These are phyloP conservation scores for Trichoderma asperelloides DNA, from an alignment of 495 filamentous ascomycete genomes.

Conservation along the genomic window DNA sequence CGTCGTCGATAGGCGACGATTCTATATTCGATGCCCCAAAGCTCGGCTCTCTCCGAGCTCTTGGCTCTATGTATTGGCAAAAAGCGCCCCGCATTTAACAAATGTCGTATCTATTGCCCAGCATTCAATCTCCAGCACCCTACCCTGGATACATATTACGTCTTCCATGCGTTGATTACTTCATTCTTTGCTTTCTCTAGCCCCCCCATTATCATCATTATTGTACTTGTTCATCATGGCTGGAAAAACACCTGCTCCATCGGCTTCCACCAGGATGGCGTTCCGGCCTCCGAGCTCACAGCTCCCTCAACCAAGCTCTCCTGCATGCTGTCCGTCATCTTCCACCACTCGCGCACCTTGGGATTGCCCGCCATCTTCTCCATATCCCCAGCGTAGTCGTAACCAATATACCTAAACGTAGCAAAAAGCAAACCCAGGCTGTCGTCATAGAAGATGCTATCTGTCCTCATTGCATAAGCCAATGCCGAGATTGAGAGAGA, in stretches of 20 bases:
- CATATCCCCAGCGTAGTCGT: constrained; percentile 64
- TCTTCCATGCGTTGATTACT: background rate
- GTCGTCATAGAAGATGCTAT: constrained; percentile 64
- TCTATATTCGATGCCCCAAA: no score
- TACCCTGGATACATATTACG: no score
- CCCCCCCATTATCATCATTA: constrained; percentile 21
- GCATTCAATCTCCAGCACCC: no score
- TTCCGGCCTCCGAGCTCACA: constrained; percentile 49
- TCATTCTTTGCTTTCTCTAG: constrained; percentile 8
- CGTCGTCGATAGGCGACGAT: no score
- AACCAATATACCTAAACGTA: constrained; percentile 64
- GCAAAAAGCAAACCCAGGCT: constrained; percentile 56
- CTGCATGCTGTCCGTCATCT: constrained; percentile 67
- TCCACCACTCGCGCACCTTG: constrained; percentile 70
- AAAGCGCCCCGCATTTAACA: no score
- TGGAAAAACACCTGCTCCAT: constrained; percentile 65
- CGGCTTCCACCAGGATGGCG: constrained; percentile 61
- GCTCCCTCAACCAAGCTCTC: constrained; percentile 53
- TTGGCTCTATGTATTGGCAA: no score
- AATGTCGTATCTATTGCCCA: no score
- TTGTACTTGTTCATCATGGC: constrained; percentile 14
- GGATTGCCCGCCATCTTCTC: constrained; percentile 57
- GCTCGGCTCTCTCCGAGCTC: no score
- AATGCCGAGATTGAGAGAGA: background rate
- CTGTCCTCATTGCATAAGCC: constrained; percentile 24